Evolutionary conservation across 495 filamentous ascomycete genomes (phyloP).

Genomic region (Aspergillus steynii): DNA sequence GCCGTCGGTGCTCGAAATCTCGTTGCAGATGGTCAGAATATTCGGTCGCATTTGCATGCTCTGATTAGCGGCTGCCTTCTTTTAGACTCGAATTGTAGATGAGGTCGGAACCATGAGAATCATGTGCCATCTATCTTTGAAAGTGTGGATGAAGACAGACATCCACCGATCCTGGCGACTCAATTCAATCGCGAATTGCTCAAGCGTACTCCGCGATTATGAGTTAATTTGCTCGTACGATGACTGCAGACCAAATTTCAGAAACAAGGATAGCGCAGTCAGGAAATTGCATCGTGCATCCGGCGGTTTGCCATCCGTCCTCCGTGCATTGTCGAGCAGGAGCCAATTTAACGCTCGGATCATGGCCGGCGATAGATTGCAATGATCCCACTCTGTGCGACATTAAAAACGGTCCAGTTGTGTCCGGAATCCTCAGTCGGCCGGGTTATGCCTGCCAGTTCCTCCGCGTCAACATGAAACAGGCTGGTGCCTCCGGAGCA

Average conservation of each 20-base stretch:
- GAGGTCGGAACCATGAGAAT: no score
- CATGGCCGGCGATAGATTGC: background rate
- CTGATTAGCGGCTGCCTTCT: no score
- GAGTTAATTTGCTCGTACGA: background rate
- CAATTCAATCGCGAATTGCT: no score
- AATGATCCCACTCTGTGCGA: background rate
- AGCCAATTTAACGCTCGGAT: background rate
- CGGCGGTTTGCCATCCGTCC: background rate
- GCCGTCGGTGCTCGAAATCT: no score
- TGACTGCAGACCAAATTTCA: background rate
- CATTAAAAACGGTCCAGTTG: background rate
- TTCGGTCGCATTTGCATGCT: no score
- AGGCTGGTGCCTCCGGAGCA: background rate
- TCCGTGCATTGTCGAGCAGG: background rate
- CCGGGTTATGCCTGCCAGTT: background rate
- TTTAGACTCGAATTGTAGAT: no score
- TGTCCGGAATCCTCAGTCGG: background rate
- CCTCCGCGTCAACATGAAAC: conserved; percentile 1
- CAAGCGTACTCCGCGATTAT: background rate
- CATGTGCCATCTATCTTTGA: no score
- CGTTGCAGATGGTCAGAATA: no score
- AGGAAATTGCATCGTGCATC: background rate
- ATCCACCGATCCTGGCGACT: no score
- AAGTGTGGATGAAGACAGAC: background rate
- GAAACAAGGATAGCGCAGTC: background rate